These are phyloP conservation scores for Apophysomyces elegans DNA, from an alignment of 371 early-diverging fungal genomes.

Conservation along the genomic window DNA sequence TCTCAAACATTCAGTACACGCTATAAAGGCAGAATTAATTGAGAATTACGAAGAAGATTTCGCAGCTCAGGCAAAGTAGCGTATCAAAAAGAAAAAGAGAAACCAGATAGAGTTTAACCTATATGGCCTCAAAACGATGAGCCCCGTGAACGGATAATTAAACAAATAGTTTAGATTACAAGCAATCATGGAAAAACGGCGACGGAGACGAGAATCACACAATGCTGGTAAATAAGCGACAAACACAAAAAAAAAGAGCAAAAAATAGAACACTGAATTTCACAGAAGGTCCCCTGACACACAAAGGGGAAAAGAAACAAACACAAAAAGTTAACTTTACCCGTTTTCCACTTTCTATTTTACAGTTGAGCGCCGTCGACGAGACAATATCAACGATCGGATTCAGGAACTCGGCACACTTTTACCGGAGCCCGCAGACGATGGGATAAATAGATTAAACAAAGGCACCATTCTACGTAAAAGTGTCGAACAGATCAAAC, in stretches of 20 bases:
- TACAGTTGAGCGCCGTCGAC: constrained; percentile 84
- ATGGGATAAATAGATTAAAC: constrained; percentile 69
- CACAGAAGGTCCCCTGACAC: not conserved
- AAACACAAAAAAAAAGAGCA: not conserved
- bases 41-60: constrained; percentile 31
- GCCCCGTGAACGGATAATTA: constrained; percentile 2
- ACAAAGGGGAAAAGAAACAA: not conserved
- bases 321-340: not conserved
- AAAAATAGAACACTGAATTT: not conserved
- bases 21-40: not conserved
- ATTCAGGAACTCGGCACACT: constrained; percentile 88
- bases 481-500: constrained; percentile 88
- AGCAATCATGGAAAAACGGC: constrained; percentile 32
- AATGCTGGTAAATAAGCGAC: constrained; percentile 28
- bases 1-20: not conserved
- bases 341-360: constrained; percentile 5
- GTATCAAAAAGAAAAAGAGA: not conserved
- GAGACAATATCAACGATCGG: constrained; percentile 95
- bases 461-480: constrained; percentile 84
- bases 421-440: constrained; percentile 66
- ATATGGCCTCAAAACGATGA: not conserved
- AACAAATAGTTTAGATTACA: constrained; percentile 25
- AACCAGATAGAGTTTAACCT: not conserved
- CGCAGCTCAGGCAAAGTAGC: constrained; percentile 37
- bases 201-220: constrained; percentile 31